Evolutionary conservation across 352 stramenopile genomes (phyloP), one percentile per base, ranked within the genome.

Genomic region (Phytophthora ramorum): DNA sequence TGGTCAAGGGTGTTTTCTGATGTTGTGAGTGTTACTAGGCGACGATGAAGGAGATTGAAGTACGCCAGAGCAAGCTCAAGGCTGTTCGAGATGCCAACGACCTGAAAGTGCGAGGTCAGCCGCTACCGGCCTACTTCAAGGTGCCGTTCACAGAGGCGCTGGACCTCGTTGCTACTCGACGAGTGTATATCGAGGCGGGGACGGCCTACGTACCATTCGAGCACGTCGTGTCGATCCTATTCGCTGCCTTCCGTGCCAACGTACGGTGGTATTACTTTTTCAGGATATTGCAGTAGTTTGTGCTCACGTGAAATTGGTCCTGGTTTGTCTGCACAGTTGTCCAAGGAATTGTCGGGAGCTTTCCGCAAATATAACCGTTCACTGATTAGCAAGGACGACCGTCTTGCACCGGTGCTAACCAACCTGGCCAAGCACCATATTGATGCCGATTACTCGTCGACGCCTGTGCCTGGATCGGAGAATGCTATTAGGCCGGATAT

Each of bases 401-500:
- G 95, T 0, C 92, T 99, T 56, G 89, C 87, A 1, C 95, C 97
- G 1, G 88, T 99, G 43, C 72, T 99, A 7, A 92, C 90, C 37
- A 99, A 98, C 58, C 91, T 99, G 60, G 96, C 96, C 16, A 98
- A 98, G 75, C 96, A 99, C 66, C 98, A 99, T 71, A 97, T 98
- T 19, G 96, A 98, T 37, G 85, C 86, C 3, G 90, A 96, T 60
- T 97, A 95, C 64, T 93, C 83, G 7, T 51, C 72, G 24, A 76
- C 86, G 20, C 53, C 62, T 22, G 63, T 71, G 3, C 63, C 67
- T 12, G 57, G 75, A 4, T 79, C 70, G 22, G 83, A 83, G 44
- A 77, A 93, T 59, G 74, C 70, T 37, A 83, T 99, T 44, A 97
- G 86, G 30, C 86, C 94, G 0, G 85, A 92, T 9, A 98, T 98